Evolutionary conservation across 2,329 filamentous ascomycete species (phyloP), one percentile per base, ranked within the genome.

Genomic region (Madurella fahalii): DNA sequence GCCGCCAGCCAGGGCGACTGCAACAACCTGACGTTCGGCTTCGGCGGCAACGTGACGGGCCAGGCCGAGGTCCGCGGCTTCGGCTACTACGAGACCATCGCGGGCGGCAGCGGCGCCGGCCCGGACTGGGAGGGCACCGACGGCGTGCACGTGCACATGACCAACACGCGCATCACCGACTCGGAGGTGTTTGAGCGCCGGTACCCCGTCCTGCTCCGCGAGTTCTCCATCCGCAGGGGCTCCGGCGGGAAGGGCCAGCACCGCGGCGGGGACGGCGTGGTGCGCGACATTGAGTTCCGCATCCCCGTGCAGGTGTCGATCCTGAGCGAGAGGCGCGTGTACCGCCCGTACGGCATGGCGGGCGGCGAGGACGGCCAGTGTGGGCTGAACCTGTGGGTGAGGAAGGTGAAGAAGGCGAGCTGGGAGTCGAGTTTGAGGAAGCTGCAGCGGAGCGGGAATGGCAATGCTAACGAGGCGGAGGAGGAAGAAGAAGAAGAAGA

Each of bases 1-100:
- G 89, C 89, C 5, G 90, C 89, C 37, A 83, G 78, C 17, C 89
- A 94, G 66, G 90, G 90, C 47, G 87, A 89, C 70, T 89, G 85
- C 69, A 94, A 94, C 71, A 93, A 93, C 68, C 78, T 94, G 5
- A 93, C 89, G 0, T 94, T 94, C 65, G 89, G 88, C 58, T 90
- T 89, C 63, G 87, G 88, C 51, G 88, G 88, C 42, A 85, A 87
- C 57, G 69, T 79, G 30, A 71, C 77, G 0, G 76, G 78, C 4
- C 74, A 80, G 47, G 77, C 81, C 52, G 77, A 79, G n/a, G 76
- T 83, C n/a, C 83, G 67, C 25, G 89, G 89, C 0, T 94, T 94
- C 66, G 89, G 89, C 9, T 94, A 93, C 74, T 93, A 93, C 68
- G 89, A 94, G 70, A 93, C 89, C 5, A 91, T 94, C 59, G 85